A percentile compares a stretch with the other conserved stretches of the same genome.
Conservation (phyloP, 306 rosid genomes). For the Lotus japonicus region DNA sequence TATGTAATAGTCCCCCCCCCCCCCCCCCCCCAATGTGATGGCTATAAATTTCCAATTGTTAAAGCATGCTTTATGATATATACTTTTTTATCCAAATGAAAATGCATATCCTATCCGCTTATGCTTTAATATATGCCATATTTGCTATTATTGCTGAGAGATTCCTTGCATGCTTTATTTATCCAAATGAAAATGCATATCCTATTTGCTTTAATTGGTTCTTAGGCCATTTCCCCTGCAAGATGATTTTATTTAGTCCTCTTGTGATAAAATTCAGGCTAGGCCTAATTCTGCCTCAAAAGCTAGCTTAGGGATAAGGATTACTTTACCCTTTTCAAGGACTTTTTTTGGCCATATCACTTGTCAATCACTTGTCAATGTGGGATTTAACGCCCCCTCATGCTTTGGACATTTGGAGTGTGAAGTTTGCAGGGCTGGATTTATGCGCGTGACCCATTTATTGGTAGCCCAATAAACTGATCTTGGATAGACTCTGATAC, state of each 20-base stretch:
- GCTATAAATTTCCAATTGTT: not conserved
- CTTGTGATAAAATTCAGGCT: too few species aligned
- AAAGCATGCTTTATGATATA: not conserved
- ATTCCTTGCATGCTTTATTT: not conserved
- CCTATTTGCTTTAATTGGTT: not conserved
- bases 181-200: not conserved
- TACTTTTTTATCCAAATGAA: not conserved
- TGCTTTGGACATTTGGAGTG: too few species aligned
- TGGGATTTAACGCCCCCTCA: too few species aligned
- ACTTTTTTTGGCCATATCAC: too few species aligned
- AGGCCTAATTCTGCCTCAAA: too few species aligned
- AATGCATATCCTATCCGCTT: not conserved
- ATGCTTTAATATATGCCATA: not conserved
- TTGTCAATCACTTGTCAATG: too few species aligned
- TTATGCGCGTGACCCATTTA: too few species aligned
- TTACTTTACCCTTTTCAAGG: too few species aligned
- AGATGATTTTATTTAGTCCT: conserved; percentile 1
- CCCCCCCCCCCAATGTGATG: not conserved
- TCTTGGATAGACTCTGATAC: too few species aligned
- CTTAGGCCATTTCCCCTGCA: not conserved
- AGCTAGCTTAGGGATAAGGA: too few species aligned
- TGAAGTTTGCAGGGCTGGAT: too few species aligned
- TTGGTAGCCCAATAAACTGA: too few species aligned
- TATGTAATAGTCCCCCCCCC: not conserved
- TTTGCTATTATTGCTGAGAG: not conserved